Percentiles rank a stretch among this genome's conserved stretches.
Evolutionary conservation across 1,139 yeast genomes (phyloP).

Genomic region (Pichia sp.): DNA sequence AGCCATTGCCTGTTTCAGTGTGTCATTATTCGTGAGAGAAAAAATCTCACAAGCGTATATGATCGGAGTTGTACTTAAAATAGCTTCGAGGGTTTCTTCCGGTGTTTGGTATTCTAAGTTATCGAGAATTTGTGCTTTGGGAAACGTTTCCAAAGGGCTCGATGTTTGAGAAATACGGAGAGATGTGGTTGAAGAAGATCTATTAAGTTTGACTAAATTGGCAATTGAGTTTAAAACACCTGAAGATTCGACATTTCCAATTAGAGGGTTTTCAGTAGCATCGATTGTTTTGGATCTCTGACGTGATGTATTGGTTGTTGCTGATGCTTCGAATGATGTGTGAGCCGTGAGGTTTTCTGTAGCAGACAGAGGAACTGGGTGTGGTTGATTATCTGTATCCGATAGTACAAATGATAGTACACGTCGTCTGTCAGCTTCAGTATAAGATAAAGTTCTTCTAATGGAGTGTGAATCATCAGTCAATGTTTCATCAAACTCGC

Average conservation of each 20-base stretch:
- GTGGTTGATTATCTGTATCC: not conserved
- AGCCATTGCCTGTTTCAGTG: constrained; percentile 29
- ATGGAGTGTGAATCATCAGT: not conserved
- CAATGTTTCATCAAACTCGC: constrained; percentile 1
- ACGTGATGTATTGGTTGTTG: constrained; percentile 11
- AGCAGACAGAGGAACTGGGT: not conserved
- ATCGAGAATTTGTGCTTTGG: not conserved
- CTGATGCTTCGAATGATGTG: not conserved
- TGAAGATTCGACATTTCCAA: constrained; percentile 10
- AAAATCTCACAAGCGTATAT: constrained; percentile 18
- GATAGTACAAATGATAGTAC: constrained; percentile 3
- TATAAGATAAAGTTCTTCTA: constrained; percentile 9
- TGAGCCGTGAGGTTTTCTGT: too few relatives aligned
- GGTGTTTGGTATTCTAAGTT: constrained; percentile 15
- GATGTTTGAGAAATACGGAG: constrained; percentile 1
- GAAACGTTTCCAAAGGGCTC: not conserved
- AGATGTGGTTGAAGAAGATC: constrained; percentile 5
- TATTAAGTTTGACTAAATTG: constrained; percentile 22
- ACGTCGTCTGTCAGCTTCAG: constrained; percentile 10
- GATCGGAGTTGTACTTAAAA: constrained; percentile 20
- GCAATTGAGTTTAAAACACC: constrained; percentile 26
- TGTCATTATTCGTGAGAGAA: constrained; percentile 17
- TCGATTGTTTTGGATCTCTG: constrained; percentile 27
- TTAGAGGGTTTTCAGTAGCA: constrained; percentile 17
- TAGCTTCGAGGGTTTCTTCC: constrained; percentile 17